These are phyloP conservation scores for Berkeleyomyces basicola DNA, from an alignment of 2,329 filamentous ascomycete genomes.

Conservation along the genomic window DNA sequence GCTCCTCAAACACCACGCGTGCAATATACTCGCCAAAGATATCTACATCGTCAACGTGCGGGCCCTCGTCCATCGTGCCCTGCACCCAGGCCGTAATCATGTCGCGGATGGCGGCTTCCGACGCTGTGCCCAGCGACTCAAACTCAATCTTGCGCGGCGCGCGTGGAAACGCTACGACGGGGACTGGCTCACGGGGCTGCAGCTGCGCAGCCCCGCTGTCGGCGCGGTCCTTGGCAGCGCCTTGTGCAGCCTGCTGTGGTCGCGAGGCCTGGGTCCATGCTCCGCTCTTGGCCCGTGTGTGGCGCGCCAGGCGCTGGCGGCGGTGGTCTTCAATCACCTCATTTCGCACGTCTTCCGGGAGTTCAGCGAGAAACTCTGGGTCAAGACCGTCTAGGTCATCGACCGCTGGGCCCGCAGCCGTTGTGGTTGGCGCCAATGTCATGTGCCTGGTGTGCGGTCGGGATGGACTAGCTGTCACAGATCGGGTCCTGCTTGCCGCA, in stretches of 20 bases:
- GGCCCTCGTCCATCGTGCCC: conserved; percentile 47
- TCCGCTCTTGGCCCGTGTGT: neutral
- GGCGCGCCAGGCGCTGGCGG: conserved; percentile 22
- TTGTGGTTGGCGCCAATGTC: conserved; percentile 15
- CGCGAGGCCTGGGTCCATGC: neutral
- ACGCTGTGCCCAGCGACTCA: conserved; percentile 26
- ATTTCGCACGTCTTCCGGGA: conserved; percentile 62
- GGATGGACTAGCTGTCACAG: conserved; percentile 6
- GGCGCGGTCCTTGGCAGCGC: neutral
- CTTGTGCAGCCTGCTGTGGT: neutral
- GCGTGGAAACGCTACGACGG: conserved; percentile 27
- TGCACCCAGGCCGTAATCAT: conserved; percentile 68
- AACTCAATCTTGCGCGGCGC: conserved; percentile 32
- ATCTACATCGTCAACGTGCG: conserved; percentile 61
- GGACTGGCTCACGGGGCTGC: neutral
- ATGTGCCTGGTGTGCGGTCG: neutral
- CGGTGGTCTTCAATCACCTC: conserved; percentile 67
- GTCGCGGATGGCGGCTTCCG: conserved; percentile 45
- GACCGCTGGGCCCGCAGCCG: conserved; percentile 21
- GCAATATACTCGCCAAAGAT: conserved; percentile 58
- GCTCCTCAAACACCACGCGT: conserved; percentile 58
- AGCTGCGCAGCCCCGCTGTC: neutral
- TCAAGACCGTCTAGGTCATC: conserved; percentile 32
- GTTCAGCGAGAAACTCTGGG: conserved; percentile 58
- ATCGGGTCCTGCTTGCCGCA: neutral